Base-by-base conservation (phyloP, 2,329 filamentous ascomycete species). In the Myriosclerotinia duriaeana region DNA sequence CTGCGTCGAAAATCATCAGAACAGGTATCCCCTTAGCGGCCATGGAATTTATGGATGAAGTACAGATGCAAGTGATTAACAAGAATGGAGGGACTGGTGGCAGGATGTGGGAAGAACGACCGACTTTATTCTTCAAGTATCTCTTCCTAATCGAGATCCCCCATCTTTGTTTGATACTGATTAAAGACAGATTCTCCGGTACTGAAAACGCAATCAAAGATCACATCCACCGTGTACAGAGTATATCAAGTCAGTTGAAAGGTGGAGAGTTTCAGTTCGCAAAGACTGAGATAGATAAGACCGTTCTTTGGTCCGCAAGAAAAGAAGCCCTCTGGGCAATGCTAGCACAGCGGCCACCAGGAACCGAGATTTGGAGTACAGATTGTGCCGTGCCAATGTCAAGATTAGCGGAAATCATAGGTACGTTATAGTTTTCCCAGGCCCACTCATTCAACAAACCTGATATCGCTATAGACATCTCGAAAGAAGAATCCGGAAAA, bases 301-400 rank as follows among this genome's bases (percentile, higher is more conserved):
- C 88, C 69, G 83, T 91, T 64, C 80, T 95, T 9, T 95, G 91
- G 91, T 89, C 87, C 15, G 91, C 91, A 4, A 80, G 91, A 59
- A 95, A 95, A 76, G 89, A 93, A 76, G 89, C 89, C 1, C 78
- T 95, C 26, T 94, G 90, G 90, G 89, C 86, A 42, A 90, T 93
- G 80, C 83, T 94, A 73, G 87, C 90, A 0, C 79, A 92, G 72
- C 83, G 81, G 72, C 87, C 81, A 76, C 84, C 77, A 8, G 84
- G 85, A 2, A 86, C 92, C 69, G 88, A 89, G 73, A 54, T 74
- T 12, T 93, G 89, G 89, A 92, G 89, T 53, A 93, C 91, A 0
- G 91, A 95, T 75, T 90, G 94, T 14, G 91, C 91, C 0, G 91
- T 95, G 3, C 91, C 91, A 0, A 89, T 94, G 69, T 90, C 87